Percentiles rank a stretch among this genome's conserved stretches.
Conservation (phyloP, 306 rosid species). For the Castanea mollissima region DNA sequence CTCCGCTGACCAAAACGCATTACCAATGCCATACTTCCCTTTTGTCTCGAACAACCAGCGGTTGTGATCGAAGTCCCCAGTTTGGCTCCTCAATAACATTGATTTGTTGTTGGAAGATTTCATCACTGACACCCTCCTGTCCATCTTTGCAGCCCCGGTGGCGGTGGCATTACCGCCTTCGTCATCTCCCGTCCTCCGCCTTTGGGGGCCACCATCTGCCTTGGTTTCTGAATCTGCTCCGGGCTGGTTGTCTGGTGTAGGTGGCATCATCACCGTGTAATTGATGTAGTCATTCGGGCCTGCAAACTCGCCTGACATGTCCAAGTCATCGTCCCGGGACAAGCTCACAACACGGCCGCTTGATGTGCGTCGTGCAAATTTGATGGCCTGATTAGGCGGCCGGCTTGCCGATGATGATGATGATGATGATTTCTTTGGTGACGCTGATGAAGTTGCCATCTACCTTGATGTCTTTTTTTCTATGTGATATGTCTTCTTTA, state of each 20-base stretch:
- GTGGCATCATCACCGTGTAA: constrained; percentile 86
- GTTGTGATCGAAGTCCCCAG: constrained; percentile 83
- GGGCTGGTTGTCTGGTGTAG: constrained; percentile 83
- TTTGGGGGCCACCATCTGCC: constrained; percentile 26
- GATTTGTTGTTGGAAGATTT: constrained; percentile 58
- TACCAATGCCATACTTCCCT: constrained; percentile 81
- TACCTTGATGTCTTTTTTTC: background rate
- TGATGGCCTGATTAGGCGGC: constrained; percentile 50
- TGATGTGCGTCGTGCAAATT: constrained; percentile 53
- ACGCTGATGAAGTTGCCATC: constrained; percentile 36
- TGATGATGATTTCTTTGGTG: constrained; percentile 39
- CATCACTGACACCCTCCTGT: constrained; percentile 66
- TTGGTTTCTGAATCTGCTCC: constrained; percentile 36
- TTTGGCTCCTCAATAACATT: constrained; percentile 70
- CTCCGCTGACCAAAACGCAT: constrained; percentile 68
- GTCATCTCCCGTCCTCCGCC: constrained; percentile 16
- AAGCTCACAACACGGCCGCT: constrained; percentile 63
- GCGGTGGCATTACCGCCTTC: constrained; percentile 8
- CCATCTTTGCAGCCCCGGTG: constrained; percentile 39
- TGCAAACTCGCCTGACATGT: constrained; percentile 48
- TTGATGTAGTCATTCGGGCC: constrained; percentile 62
- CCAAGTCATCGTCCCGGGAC: constrained; percentile 66
- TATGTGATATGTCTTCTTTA: background rate
- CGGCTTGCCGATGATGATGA: constrained; percentile 16
- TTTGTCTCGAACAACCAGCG: constrained; percentile 85